Base-by-base conservation (phyloP, 1,139 yeast genomes). In the Arxiozyma bovina region DNA sequence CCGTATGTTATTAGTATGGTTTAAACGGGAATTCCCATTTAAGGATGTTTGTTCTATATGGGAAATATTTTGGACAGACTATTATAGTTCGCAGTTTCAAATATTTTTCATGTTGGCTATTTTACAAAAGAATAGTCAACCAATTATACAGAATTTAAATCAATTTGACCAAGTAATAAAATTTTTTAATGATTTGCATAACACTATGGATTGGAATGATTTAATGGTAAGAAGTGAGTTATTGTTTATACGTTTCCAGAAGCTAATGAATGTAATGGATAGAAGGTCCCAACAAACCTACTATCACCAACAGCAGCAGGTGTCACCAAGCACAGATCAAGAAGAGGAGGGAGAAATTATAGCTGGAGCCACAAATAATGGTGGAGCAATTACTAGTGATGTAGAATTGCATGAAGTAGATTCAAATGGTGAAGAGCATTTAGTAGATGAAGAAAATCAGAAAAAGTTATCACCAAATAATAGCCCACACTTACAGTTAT, bases 1-100 rank as follows among this genome's bases (percentile, higher is more conserved):
- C 75, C 75, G 99, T 57, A 91, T 93, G 98, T 73, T 93, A 20
- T 74, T 93, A 47, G 97, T 93, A 3, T 90, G 97, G 96, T 94
- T 81, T 69, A 93, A 94, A 68, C 81, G 99, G 53, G 99, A 93
- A 67, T 85, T 94, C 59, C 79, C 78, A 44, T 89, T 94, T 80
- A 80, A 81, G 54, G 90, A 88, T 57, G 88, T 89, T 1, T 73
- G 87, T 63, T 74, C 80, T 38, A 75, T 93, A 45, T 93, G 98
- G 99, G 98, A 94, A 66, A 82, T 87, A 1, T 74, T 93, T 56
- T 89, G 95, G 85, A 91, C 98, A 0, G 94, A 93, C 70, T 85
- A 74, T 66, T 82, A 87, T 64, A 80, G 91, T 1, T 82, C 93
- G 12, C 98, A 93, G 67, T 90, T 85, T 68, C 95, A 90, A 63